Conservation (phyloP, 257 asterid species). For the Solanum arcanum region DNA sequence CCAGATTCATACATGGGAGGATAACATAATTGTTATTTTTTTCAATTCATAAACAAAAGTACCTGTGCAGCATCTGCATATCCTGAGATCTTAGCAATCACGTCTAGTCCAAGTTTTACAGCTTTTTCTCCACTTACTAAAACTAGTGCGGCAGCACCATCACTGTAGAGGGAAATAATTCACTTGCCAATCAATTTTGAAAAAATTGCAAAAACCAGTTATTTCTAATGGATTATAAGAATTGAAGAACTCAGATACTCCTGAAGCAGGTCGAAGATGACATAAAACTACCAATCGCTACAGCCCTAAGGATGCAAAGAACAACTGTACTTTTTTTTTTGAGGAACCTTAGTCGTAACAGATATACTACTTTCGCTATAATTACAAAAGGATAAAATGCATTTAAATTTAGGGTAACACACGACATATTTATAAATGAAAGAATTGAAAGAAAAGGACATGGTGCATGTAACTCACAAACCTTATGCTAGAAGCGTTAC, state of each 20-base stretch:
- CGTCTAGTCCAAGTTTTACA: conserved; percentile 66
- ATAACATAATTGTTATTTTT: background rate
- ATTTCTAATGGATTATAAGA: background rate
- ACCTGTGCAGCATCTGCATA: conserved; percentile 99
- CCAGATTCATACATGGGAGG: background rate
- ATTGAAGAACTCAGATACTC: background rate
- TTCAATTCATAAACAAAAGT: background rate
- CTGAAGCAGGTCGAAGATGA: background rate
- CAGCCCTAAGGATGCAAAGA: background rate
- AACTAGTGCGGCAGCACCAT: conserved; percentile 97
- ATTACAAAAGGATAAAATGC: background rate
- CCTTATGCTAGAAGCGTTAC: conserved; percentile 99
- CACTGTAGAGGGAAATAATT: conserved; percentile 39
- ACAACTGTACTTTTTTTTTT: background rate
- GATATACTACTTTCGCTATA: background rate
- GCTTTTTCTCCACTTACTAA: conserved; percentile 91
- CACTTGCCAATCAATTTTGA: conserved; percentile 1
- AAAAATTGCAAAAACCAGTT: background rate
- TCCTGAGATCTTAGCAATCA: conserved; percentile 80
- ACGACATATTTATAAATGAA: background rate
- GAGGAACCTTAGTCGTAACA: background rate
- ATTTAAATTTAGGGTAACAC: background rate
- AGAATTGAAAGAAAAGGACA: background rate
- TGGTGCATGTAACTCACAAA: conserved; percentile 3
- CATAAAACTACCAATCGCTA: background rate